These are phyloP conservation scores for Pleurotus pulmonarius DNA, from an alignment of 768 basidiomycete species.

Conservation along the genomic window DNA sequence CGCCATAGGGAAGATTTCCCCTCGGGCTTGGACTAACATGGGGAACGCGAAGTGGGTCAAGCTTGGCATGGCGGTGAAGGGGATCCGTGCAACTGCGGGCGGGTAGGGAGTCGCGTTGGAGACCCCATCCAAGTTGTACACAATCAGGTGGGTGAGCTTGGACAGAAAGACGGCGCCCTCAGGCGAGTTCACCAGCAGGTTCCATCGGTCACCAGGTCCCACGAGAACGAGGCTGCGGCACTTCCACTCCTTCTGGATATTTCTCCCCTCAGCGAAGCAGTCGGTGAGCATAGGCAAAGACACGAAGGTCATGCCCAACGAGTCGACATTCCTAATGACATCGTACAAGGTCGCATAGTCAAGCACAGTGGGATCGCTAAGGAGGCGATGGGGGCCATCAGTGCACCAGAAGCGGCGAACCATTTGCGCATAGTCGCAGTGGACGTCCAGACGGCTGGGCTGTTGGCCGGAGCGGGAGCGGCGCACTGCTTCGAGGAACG, in stretches of 20 bases:
- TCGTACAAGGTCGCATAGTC: slow-evolving; percentile 21
- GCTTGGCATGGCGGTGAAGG: slow-evolving; percentile 25
- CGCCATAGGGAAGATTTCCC: background rate
- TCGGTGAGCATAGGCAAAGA: slow-evolving; percentile 33
- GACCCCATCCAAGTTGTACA: slow-evolving; percentile 22
- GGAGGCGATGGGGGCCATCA: slow-evolving; percentile 22
- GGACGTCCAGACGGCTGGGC: slow-evolving; percentile 20
- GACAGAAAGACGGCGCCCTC: slow-evolving; percentile 29
- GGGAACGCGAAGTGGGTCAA: slow-evolving; percentile 31
- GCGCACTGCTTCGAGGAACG: slow-evolving; percentile 28
- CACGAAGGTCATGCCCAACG: slow-evolving; percentile 27
- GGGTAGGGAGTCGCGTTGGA: background rate
- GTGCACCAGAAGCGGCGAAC: slow-evolving; percentile 33
- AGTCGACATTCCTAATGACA: slow-evolving; percentile 24
- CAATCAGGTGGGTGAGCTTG: slow-evolving; percentile 32
- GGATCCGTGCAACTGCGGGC: slow-evolving; percentile 24
- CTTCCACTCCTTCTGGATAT: slow-evolving; percentile 15
- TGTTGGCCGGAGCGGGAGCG: slow-evolving; percentile 18
- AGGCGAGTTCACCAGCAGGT: slow-evolving; percentile 22
- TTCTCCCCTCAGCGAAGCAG: slow-evolving; percentile 17
- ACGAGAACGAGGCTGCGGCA: slow-evolving; percentile 28
- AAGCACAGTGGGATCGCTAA: slow-evolving; percentile 12
- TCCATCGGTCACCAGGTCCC: slow-evolving; percentile 28
- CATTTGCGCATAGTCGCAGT: slow-evolving; percentile 21
- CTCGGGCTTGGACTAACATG: slow-evolving; percentile 10